A percentile compares a stretch with the other conserved stretches of the same genome.
Evolutionary conservation across 2,329 filamentous ascomycete species (phyloP).

Genomic region (Pyricularia sp.): DNA sequence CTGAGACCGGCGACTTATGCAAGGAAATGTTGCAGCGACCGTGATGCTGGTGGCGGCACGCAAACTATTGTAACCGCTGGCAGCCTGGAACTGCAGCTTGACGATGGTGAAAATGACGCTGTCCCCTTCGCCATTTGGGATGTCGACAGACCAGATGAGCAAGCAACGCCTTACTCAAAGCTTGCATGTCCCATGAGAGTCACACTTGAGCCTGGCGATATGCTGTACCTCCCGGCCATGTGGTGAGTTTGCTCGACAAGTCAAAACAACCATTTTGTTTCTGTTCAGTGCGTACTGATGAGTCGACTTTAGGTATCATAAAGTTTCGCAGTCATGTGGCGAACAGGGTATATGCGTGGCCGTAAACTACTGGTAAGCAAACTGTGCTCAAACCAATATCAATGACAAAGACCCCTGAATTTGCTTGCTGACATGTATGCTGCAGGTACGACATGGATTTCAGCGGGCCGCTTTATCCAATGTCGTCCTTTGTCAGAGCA

Average conservation of each 20-base stretch:
- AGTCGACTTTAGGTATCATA: conserved; percentile 52
- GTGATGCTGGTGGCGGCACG: not conserved
- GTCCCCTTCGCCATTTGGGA: conserved; percentile 70
- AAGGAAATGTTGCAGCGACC: conserved; percentile 18
- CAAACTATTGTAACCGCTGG: conserved; percentile 17
- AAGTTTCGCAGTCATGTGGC: conserved; percentile 63
- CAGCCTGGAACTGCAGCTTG: conserved; percentile 19
- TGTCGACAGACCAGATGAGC: conserved; percentile 45
- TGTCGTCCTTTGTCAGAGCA: conserved; percentile 44
- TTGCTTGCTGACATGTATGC: not conserved
- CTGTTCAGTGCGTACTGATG: not conserved
- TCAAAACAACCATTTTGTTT: not conserved
- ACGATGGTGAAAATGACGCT: conserved; percentile 16
- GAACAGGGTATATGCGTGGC: conserved; percentile 66
- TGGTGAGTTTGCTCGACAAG: conserved; percentile 42
- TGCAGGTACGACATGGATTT: conserved; percentile 74
- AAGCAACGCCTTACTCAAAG: conserved; percentile 48
- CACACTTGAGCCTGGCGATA: conserved; percentile 62
- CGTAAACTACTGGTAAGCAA: conserved; percentile 67
- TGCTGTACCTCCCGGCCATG: conserved; percentile 73
- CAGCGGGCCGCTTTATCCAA: conserved; percentile 56
- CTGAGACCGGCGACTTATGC: conserved; percentile 51
- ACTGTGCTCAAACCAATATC: not conserved
- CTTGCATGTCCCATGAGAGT: conserved; percentile 55
- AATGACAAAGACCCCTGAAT: not conserved